A percentile compares a stretch with the other conserved stretches of the same genome.
Conservation (phyloP, 768 basidiomycete species). For the Boletellus emodensis region DNA sequence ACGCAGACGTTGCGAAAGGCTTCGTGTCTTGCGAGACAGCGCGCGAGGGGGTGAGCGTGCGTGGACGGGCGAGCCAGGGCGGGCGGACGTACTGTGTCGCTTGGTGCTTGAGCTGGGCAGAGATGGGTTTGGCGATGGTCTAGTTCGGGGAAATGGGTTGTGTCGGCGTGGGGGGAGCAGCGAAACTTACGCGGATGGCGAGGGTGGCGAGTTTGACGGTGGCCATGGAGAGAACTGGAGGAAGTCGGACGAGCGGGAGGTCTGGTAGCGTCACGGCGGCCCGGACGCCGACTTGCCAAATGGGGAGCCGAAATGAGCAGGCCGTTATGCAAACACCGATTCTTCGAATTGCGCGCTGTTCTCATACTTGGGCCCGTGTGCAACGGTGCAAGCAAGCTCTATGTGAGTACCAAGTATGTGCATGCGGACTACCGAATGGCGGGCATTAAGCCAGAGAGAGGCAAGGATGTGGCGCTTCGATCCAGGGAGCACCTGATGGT, state of each 20-base stretch:
- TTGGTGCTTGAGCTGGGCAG: slow-evolving; percentile 61
- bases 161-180: neutral
- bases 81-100: slow-evolving; percentile 57
- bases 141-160: too few species aligned
- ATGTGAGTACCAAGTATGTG: too few species aligned
- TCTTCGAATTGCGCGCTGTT: too few species aligned
- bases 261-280: neutral
- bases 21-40: slow-evolving; percentile 49
- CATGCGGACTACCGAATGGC: too few species aligned
- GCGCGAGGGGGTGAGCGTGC: neutral
- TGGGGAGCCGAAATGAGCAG: too few species aligned
- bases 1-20: slow-evolving; percentile 69
- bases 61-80: neutral
- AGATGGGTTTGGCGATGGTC: slow-evolving; percentile 86
- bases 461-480: too few species aligned
- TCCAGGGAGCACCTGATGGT: too few species aligned
- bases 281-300: neutral
- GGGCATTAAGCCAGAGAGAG: too few species aligned
- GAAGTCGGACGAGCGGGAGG: neutral
- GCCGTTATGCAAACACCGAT: too few species aligned
- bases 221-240: slow-evolving; percentile 45
- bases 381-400: too few species aligned
- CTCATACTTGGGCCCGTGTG: too few species aligned
- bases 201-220: slow-evolving; percentile 71
- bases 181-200: slow-evolving; percentile 57